Conservation (phyloP, 1,284 basidiomycete genomes). For the Ceratobasidium sp. region DNA sequence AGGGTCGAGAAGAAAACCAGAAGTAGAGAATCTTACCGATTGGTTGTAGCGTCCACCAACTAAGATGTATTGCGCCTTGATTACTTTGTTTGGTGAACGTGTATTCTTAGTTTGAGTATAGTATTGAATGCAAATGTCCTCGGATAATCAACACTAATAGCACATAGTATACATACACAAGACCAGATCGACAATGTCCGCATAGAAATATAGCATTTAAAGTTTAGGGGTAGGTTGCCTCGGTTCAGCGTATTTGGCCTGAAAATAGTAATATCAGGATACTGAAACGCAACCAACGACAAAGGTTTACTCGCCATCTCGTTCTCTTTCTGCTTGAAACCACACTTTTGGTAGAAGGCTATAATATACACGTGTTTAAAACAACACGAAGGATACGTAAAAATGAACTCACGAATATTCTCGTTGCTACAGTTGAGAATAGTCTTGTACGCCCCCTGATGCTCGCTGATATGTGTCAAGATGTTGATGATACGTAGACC, state of each 20-base stretch:
- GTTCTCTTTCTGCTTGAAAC: slow-evolving; percentile 86
- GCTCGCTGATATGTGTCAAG: slow-evolving; percentile 81
- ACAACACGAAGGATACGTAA: slow-evolving; percentile 13
- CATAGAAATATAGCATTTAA: neutral
- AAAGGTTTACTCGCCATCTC: slow-evolving; percentile 74
- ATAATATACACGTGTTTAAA: slow-evolving; percentile 44
- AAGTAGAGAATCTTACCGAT: neutral
- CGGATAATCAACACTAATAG: slow-evolving; percentile 7
- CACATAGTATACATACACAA: slow-evolving; percentile 27
- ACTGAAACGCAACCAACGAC: neutral
- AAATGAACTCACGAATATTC: slow-evolving; percentile 81
- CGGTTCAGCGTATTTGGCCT: slow-evolving; percentile 31
- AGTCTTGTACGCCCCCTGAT: slow-evolving; percentile 88
- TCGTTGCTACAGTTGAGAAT: slow-evolving; percentile 93
- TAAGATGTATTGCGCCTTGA: neutral
- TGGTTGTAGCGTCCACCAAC: slow-evolving; percentile 15
- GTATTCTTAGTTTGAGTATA: neutral
- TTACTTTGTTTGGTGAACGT: neutral
- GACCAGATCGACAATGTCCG: neutral
- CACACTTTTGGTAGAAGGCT: slow-evolving; percentile 99
- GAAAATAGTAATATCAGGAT: neutral
- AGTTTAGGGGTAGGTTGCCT: slow-evolving; percentile 22
- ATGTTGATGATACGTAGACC: slow-evolving; percentile 89
- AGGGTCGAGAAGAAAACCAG: slow-evolving; percentile 5
- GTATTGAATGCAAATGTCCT: slow-evolving; percentile 16